Evolutionary conservation across 257 asterid genomes (phyloP), one percentile per base, ranked within the genome.

Genomic region (Solanum etuberosum): DNA sequence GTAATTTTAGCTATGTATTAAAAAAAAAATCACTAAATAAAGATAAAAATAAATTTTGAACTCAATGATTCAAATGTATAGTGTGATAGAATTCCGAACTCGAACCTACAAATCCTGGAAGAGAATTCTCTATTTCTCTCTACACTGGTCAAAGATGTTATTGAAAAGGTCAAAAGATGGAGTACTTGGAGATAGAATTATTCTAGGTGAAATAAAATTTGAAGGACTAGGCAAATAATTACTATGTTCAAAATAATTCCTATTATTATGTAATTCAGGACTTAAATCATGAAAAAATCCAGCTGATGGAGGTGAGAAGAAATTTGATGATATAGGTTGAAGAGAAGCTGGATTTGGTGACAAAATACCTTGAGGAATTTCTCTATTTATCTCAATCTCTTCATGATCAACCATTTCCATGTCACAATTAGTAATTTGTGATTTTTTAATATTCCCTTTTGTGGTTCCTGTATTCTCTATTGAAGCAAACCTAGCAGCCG

Each of bases 291-390:
- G 88, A 70, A 93, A 91, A 89, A 92, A 93, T 72, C 87, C 92
- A 13, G 89, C 95, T 21, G 98, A 88, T 7, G 94, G 89, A 3
- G 95, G 94, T 2, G 94, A 92, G 92, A 97, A 97, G 84, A 93
- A 91, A 38, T 87, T 94, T 3, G 98, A 88, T 9, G 98, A 93
- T 43, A 97, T 94, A 43, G 96, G 95, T 3, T 92, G 97, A 9
- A 95, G 94, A 13, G 98, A 89, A 83, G 93, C 91, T 34, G 99
- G 99, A 92, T 92, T 94, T 0, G 99, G 99, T 2, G 99, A 95
- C 40, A 97, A 85, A 63, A 94, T 95, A 34, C 98, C 96, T 1
- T 34, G 96, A 76, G 85, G 98, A 71, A 92, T 65, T 29, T 86
- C 91, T 12, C 83, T 23, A 48, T 87, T 90, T 6, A 91, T 89